phyloP scores from a whole-genome alignment of 1,139 yeast species.

The Kodamaea arcana region DNA sequence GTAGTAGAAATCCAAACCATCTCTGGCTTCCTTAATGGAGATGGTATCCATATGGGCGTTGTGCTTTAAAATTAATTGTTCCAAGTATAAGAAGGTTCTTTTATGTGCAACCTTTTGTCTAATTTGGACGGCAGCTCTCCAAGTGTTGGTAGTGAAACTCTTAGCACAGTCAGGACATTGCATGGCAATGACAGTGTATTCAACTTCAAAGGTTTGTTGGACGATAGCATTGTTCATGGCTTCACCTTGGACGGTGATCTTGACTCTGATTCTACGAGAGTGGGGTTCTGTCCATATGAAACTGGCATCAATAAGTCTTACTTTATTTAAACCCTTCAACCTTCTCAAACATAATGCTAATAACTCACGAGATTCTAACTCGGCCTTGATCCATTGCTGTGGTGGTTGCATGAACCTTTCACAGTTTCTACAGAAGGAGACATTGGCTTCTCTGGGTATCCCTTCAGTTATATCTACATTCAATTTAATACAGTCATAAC shows the following conservation, averaged over 20 bases:
- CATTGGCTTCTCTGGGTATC: slow-evolving; percentile 89
- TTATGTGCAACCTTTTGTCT: slow-evolving; percentile 97
- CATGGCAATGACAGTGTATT: slow-evolving; percentile 89
- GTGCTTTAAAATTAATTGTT: slow-evolving; percentile 89
- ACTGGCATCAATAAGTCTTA: slow-evolving; percentile 87
- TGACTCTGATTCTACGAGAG: slow-evolving; percentile 87
- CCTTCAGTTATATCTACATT: slow-evolving; percentile 94
- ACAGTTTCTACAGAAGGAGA: slow-evolving; percentile 95
- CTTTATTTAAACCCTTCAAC: slow-evolving; percentile 82
- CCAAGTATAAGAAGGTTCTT: slow-evolving; percentile 90
- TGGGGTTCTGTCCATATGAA: slow-evolving; percentile 99
- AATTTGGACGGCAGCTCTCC: slow-evolving; percentile 97
- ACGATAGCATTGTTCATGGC: slow-evolving; percentile 88
- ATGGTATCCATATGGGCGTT: slow-evolving; percentile 94
- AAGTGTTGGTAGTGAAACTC: slow-evolving; percentile 90
- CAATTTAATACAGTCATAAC: slow-evolving; percentile 93
- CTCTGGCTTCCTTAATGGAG: slow-evolving; percentile 86
- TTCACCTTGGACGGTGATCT: slow-evolving; percentile 94
- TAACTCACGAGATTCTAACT: slow-evolving; percentile 86
- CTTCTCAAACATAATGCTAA: slow-evolving; percentile 86
- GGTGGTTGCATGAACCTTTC: slow-evolving; percentile 96
- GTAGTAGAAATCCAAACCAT: slow-evolving; percentile 93
- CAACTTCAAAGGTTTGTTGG: slow-evolving; percentile 94
- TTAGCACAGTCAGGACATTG: slow-evolving; percentile 99
- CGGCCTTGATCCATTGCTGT: slow-evolving; percentile 86